Base-by-base conservation (phyloP, 2,329 filamentous ascomycete genomes). In the Venturiaceae sp. region DNA sequence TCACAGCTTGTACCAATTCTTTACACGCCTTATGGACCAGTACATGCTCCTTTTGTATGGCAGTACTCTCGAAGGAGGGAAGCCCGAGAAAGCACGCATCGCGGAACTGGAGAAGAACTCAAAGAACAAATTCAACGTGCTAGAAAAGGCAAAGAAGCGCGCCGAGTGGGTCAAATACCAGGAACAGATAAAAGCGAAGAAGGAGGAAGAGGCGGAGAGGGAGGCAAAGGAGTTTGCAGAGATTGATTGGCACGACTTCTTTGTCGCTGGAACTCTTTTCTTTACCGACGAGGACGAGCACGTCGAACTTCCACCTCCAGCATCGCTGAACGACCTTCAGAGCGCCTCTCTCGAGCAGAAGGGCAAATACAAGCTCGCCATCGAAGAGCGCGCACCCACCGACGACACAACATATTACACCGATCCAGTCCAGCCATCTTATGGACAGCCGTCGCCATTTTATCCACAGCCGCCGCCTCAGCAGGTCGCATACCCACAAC, bases 191-290 rank as follows among this genome's bases (percentile, higher is more conserved):
- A 92, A 92, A 70, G 83, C 86, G 65, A 89, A 92, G 77, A 91
- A 92, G 68, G 91, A 95, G 67, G 90, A 95, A 67, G 85, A 92
- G 62, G 87, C 87, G 41, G 88, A 95, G 68, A 84, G 90, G 67
- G 89, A 96, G 71, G 85, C 86, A 66, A 69, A 85, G 54, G 80
- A 81, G 57, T 87, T 94, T 71, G 87, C 88, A 1, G 87, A 94
- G 66, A 94, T 99, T 62, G 94, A 99, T 72, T 99, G 94, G 94
- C 90, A 95, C 68, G 92, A 97, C 69, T 99, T 99, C 66, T 86
- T 92, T 34, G 88, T 99, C 21, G 91, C 96, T 47, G 94, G 96
- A 73, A 96, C 92, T 0, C 92, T 99, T 57, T 80, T 90, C 16
- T 99, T 99, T 72, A 91, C 84, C 60, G 92, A 96, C 64, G 82